phyloP scores from a whole-genome alignment of 192 early-diverging fungal genomes.

The Entomortierella lignicola region DNA sequence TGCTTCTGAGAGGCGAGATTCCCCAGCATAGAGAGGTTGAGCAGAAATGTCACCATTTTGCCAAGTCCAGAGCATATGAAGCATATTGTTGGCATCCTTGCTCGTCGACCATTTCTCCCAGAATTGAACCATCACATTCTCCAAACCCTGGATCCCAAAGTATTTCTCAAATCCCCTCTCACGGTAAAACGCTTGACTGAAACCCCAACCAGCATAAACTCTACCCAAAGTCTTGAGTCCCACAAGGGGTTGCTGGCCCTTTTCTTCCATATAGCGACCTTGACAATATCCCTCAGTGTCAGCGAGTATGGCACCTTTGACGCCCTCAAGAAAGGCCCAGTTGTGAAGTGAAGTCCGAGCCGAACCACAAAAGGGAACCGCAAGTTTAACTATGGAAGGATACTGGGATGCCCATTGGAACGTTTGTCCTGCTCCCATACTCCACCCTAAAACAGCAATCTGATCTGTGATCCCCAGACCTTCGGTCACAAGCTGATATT shows the following conservation, averaged over 20 bases:
- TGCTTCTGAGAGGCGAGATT: slow-evolving; percentile 13
- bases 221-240: slow-evolving; percentile 27
- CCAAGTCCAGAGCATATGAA: slow-evolving; percentile 42
- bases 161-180: slow-evolving; percentile 42
- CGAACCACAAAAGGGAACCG: slow-evolving; percentile 30
- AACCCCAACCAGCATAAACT: slow-evolving; percentile 35
- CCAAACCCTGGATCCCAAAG: slow-evolving; percentile 13
- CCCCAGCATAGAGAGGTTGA: slow-evolving; percentile 20
- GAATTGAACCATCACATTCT: slow-evolving; percentile 27
- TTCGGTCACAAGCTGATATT: slow-evolving; percentile 25
- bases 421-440: slow-evolving; percentile 27
- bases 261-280: slow-evolving; percentile 26
- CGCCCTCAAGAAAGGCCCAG: slow-evolving; percentile 34
- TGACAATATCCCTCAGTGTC: slow-evolving; percentile 21
- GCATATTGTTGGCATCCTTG: slow-evolving; percentile 41
- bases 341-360: slow-evolving; percentile 28
- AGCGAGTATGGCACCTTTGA: slow-evolving; percentile 21
- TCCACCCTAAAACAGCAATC: slow-evolving; percentile 28
- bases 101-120: slow-evolving; percentile 39
- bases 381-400: slow-evolving; percentile 25
- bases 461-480: slow-evolving; percentile 14
- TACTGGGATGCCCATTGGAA: slow-evolving; percentile 40
- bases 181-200: slow-evolving; percentile 37
- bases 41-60: slow-evolving; percentile 25
- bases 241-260: slow-evolving; percentile 13